Evolutionary conservation across 257 asterid species (phyloP), one percentile per base, ranked within the genome.

Genomic region (Cinchona pubescens): DNA sequence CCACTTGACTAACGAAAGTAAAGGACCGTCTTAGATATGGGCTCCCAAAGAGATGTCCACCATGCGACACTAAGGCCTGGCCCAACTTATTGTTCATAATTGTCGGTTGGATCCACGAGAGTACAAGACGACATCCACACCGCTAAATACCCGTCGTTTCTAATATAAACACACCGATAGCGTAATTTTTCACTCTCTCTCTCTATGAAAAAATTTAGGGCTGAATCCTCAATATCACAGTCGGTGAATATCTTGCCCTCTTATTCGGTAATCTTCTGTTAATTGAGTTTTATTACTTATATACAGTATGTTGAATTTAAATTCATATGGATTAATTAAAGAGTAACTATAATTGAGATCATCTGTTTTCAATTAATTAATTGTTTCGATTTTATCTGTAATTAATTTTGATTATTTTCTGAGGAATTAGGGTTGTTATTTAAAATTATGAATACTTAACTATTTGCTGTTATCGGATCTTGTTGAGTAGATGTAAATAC

Each of bases 161-260:
- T 2, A 10, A 37, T 42, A 76, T 69, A 69, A 23, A 46, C 23
- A n/a, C 25, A 37, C 11, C 15, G 23, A 34, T 8, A 3, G 4
- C 63, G 11, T 7, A 43, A 4, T 60, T 25, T 69, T 60, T 65
- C 32, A 23, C 34, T 58, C 11, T 23, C 45, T 35, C 6, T 67
- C 7, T 11, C 40, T 14, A 18, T 27, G 43, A 12, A 46, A 60
- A 66, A 59, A 60, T 35, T 15, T 77, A 77, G 76, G 76, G 81
- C 76, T n/a, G 51, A 77, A 48, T 25, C 5, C 40, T 2, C 21
- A 67, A 48, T 1, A 62, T 77, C 72, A 5, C 4, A 59, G 19
- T 38, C 15, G 2, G 56, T 60, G 74, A 56, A 70, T n/a, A n/a
- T 42, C 56, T 53, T 30, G 8, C n/a, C n/a, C 70, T 32, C 40